These are phyloP conservation scores for Linnemannia zychae DNA, from an alignment of 192 early-diverging fungal genomes.

Conservation along the genomic window DNA sequence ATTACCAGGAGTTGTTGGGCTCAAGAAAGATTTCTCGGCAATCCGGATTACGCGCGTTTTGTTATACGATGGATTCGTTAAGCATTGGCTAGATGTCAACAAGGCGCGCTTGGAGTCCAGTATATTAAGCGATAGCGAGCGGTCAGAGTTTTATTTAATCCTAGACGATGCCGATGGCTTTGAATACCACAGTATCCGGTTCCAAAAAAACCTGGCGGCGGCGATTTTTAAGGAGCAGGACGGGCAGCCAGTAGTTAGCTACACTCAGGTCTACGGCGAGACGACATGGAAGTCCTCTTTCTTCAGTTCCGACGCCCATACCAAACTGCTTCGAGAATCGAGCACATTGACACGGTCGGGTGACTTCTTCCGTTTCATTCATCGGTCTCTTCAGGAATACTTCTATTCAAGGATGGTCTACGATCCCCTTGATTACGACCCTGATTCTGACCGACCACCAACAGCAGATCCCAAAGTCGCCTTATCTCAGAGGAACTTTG, in stretches of 20 bases:
- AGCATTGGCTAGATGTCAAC: neutral
- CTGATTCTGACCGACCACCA: neutral
- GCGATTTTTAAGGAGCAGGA: neutral
- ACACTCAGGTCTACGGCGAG: neutral
- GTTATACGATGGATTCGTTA: neutral
- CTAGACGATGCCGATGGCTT: neutral
- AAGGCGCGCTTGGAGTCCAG: neutral
- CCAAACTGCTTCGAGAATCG: neutral
- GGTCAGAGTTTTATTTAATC: neutral
- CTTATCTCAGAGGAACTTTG: neutral
- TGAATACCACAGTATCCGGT: too few relatives aligned
- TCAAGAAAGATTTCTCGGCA: neutral
- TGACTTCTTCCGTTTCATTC: neutral
- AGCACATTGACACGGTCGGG: neutral
- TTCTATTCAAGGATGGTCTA: neutral
- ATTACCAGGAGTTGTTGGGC: neutral
- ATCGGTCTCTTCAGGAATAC: neutral
- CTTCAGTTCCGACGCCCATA: neutral
- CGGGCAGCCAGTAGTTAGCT: neutral
- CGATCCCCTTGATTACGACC: neutral
- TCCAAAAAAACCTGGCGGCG: neutral
- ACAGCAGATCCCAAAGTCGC: neutral
- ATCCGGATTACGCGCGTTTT: neutral
- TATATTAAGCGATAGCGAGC: neutral
- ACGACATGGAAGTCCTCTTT: neutral